Evolutionary conservation across 2,329 filamentous ascomycete species (phyloP).

Genomic region (Alternaria ethzedia): DNA sequence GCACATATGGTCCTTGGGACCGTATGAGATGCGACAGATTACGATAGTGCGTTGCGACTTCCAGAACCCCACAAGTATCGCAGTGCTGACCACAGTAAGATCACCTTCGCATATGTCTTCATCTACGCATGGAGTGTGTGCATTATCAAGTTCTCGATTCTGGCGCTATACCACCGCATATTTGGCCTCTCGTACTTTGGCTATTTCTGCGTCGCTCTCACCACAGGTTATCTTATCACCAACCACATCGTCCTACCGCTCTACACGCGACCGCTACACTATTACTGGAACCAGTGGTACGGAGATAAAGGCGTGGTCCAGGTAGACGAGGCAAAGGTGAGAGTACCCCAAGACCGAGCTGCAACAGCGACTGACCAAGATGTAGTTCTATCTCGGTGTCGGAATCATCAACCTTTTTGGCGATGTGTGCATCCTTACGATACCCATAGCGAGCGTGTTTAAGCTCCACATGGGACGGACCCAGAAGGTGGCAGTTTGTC

Average conservation of each 20-base stretch:
- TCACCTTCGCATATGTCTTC: slow-evolving; percentile 34
- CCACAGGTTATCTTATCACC: not conserved
- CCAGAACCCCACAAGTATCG: too few species aligned
- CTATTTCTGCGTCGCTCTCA: slow-evolving; percentile 2
- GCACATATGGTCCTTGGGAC: slow-evolving; percentile 30
- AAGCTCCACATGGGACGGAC: slow-evolving; percentile 22
- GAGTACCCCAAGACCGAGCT: not conserved
- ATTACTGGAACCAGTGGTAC: slow-evolving; percentile 4
- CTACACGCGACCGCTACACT: slow-evolving; percentile 1
- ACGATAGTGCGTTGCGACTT: slow-evolving; percentile 21
- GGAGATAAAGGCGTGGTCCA: slow-evolving; percentile 17
- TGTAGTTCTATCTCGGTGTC: slow-evolving; percentile 31
- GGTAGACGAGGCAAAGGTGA: slow-evolving; percentile 29
- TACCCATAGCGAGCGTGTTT: slow-evolving; percentile 13
- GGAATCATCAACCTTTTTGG: slow-evolving; percentile 35
- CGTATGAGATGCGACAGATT: slow-evolving; percentile 33
- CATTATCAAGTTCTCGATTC: slow-evolving; percentile 36
- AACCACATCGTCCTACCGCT: slow-evolving; percentile 5
- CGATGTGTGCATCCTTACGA: slow-evolving; percentile 22
- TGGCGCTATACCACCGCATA: slow-evolving; percentile 34
- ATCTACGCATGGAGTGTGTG: slow-evolving; percentile 36
- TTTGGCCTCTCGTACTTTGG: slow-evolving; percentile 29
- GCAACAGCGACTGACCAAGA: not conserved
- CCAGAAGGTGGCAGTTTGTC: slow-evolving; percentile 31
- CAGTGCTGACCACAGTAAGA: slow-evolving; percentile 13